A percentile compares a stretch with the other conserved stretches of the same genome.
Conservation (phyloP, 768 basidiomycete genomes). For the Filobasidium wieringae region DNA sequence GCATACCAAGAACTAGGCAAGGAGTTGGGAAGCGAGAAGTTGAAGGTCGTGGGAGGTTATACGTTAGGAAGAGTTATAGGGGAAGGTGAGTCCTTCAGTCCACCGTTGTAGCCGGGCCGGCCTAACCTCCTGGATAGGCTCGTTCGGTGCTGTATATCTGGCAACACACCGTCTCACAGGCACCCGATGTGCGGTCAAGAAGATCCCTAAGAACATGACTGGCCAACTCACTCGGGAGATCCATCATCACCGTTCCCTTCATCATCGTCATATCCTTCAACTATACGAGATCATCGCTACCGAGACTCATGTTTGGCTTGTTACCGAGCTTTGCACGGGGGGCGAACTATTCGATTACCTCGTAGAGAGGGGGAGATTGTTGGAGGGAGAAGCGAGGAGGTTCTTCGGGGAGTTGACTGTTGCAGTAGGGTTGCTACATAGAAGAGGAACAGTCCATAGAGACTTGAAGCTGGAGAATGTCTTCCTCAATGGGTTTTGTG, state of each 20-base stretch:
- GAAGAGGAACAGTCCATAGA: conserved; percentile 85
- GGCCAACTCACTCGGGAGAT: conserved; percentile 89
- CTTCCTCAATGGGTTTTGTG: conserved; percentile 74
- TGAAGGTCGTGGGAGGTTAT: conserved; percentile 87
- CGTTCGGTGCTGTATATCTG: conserved; percentile 89
- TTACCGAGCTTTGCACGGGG: conserved; percentile 90
- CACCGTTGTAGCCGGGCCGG: too few species aligned
- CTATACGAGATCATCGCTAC: conserved; percentile 98
- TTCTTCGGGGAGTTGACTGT: conserved; percentile 95
- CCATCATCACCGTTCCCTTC: conserved; percentile 92
- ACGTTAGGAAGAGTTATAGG: conserved; percentile 87
- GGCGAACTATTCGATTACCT: conserved; percentile 98
- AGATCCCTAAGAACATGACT: conserved; percentile 84
- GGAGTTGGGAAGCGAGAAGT: conserved; percentile 79
- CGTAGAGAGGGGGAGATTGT: conserved; percentile 78
- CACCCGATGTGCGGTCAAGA: conserved; percentile 89
- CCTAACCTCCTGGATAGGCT: conserved; percentile 47
- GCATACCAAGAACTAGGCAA: conserved; percentile 96
- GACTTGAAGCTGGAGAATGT: conserved; percentile 96
- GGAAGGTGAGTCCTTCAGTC: conserved; percentile 54
- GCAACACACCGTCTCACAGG: conserved; percentile 88
- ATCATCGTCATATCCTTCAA: conserved; percentile 89
- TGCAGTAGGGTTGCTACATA: conserved; percentile 84
- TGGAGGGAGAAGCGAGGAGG: conserved; percentile 68
- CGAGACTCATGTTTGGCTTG: conserved; percentile 88